Percentiles rank a stretch among this genome's conserved stretches.
phyloP scores from a whole-genome alignment of 202 grass and related monocot species.

The Setaria italica region DNA sequence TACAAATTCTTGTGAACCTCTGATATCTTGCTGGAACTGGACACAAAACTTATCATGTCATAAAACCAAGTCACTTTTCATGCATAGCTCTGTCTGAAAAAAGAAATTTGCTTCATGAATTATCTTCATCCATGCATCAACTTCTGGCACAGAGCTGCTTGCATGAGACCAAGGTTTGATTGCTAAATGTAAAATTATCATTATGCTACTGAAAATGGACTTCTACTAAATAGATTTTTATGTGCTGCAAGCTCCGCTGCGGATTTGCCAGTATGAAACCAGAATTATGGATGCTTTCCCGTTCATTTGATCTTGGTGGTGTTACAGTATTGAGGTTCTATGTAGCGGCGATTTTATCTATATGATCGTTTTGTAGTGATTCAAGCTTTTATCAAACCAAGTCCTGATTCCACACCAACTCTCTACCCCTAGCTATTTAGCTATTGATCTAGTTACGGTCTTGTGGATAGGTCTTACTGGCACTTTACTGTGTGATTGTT shows the following conservation, averaged over 20 bases:
- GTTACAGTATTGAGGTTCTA: constrained; percentile 13
- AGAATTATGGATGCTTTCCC: not conserved
- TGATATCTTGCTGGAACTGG: not conserved
- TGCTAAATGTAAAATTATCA: constrained; percentile 6
- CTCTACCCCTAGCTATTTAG: constrained; percentile 1
- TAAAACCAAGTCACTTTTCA: constrained; percentile 6
- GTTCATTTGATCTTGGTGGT: constrained; percentile 4
- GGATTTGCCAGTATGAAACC: not conserved
- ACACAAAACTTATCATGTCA: not conserved
- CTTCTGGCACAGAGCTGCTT: not conserved
- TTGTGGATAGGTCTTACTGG: not conserved
- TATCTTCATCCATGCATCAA: not conserved
- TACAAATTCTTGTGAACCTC: not conserved
- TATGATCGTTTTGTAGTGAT: not conserved
- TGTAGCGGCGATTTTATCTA: not conserved
- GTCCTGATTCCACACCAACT: constrained; percentile 1
- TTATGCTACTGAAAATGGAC: constrained; percentile 5
- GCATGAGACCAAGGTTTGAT: not conserved
- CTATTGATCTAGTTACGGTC: not conserved
- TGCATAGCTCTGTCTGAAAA: not conserved
- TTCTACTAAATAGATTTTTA: constrained; percentile 7
- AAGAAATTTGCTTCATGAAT: not conserved
- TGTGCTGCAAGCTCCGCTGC: not conserved
- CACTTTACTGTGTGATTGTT: constrained; percentile 1
- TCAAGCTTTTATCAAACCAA: constrained; percentile 22